Evolutionary conservation across 345 rosid genomes (phyloP).

Genomic region (Kernera saxatilis): DNA sequence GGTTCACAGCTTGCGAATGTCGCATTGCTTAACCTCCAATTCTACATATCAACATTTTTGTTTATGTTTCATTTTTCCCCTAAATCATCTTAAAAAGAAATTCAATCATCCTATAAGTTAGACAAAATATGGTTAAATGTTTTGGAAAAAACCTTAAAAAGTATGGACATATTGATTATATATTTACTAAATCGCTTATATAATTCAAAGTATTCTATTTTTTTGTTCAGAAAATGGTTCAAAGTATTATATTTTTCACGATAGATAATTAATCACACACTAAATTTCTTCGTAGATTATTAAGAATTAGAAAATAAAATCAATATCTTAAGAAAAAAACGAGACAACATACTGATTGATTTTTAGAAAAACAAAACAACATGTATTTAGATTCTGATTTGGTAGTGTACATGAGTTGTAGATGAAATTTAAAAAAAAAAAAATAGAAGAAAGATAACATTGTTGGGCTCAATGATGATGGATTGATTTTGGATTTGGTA

Average conservation of each 20-base stretch:
- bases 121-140: background rate
- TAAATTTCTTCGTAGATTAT: too few relatives aligned
- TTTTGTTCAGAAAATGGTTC: too few relatives aligned
- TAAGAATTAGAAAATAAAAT: background rate
- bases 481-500: background rate
- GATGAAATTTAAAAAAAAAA: background rate
- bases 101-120: background rate
- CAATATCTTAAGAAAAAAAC: background rate
- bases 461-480: slow-evolving; percentile 12
- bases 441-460: background rate
- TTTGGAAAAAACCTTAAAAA: background rate
- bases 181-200: background rate
- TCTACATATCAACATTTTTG: background rate
- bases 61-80: background rate
- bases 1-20: background rate
- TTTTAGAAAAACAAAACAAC: background rate
- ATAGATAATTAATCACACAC: too few relatives aligned
- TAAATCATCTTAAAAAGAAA: background rate
- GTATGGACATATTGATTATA: too few relatives aligned
- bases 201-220: background rate
- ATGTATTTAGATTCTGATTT: background rate
- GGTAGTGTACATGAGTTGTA: background rate
- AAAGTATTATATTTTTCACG: background rate
- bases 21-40: background rate
- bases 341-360: background rate